A percentile compares a stretch with the other conserved stretches of the same genome.
phyloP scores from a whole-genome alignment of 257 asterid species.

The Fraxinus excelsior region DNA sequence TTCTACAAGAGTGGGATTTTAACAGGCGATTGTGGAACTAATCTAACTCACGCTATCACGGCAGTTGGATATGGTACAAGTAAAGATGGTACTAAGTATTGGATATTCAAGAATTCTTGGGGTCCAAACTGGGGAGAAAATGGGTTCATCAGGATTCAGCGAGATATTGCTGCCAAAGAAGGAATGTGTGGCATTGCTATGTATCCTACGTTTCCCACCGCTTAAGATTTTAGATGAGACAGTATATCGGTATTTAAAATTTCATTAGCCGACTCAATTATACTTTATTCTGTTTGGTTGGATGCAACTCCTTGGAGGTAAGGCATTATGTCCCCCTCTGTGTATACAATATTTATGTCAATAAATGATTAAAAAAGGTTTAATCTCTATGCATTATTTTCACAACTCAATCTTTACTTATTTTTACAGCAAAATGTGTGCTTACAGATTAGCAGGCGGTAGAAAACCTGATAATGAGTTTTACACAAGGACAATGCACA shows the following conservation, averaged over 20 bases:
- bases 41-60: slow-evolving; percentile 28
- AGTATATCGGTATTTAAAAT: neutral
- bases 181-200: slow-evolving; percentile 25
- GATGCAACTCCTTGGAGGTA: too few relatives aligned
- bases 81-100: slow-evolving; percentile 17
- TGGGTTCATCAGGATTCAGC: slow-evolving; percentile 11
- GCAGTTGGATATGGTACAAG: slow-evolving; percentile 30
- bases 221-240: neutral
- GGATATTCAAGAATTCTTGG: slow-evolving; percentile 26
- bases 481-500: too few relatives aligned
- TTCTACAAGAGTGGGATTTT: slow-evolving; percentile 32
- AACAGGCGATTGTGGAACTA: slow-evolving; percentile 25
- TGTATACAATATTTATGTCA: too few relatives aligned
- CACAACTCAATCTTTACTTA: too few relatives aligned
- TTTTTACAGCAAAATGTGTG: too few relatives aligned
- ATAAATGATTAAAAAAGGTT: too few relatives aligned
- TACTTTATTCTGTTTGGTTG: too few relatives aligned
- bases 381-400: too few relatives aligned
- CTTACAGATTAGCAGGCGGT: too few relatives aligned
- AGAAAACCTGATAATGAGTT: too few relatives aligned
- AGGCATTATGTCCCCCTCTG: too few relatives aligned
- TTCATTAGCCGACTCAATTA: too few relatives aligned
- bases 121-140: slow-evolving; percentile 17
- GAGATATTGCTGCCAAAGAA: neutral
- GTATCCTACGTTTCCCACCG: slow-evolving; percentile 18